These are phyloP conservation scores for Fusarium sp. DNA, from an alignment of 2,329 filamentous ascomycete genomes.

Conservation along the genomic window DNA sequence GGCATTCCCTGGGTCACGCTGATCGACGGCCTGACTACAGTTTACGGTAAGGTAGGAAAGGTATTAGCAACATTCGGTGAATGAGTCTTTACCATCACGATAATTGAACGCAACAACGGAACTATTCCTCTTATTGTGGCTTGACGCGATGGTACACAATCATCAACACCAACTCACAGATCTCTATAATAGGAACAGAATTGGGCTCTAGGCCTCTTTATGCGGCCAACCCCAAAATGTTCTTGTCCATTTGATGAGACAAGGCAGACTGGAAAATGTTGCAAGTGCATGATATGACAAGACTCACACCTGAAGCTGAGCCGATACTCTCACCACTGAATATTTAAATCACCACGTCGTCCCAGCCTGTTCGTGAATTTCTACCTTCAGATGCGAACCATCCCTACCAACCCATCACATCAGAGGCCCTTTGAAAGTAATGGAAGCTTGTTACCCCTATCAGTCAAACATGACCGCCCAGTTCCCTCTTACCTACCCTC, in stretches of 20 bases:
- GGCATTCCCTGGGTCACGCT: not conserved
- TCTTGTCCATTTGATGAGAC: not conserved
- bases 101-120: not conserved
- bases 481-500: not conserved
- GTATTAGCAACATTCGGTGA: no score
- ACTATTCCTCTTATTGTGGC: fast-evolving
- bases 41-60: not conserved
- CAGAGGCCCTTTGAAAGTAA: fast-evolving
- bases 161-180: not conserved
- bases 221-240: no score
- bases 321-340: not conserved
- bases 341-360: not conserved
- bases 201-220: fast-evolving
- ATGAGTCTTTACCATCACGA: not conserved
- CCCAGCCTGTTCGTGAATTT: not conserved
- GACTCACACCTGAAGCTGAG: not conserved
- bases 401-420: no score
- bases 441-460: not conserved
- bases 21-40: not conserved
- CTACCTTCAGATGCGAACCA: not conserved
- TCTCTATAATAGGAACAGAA: not conserved
- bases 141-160: not conserved
- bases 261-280: not conserved
- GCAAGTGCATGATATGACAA: not conserved
- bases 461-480: not conserved